These are phyloP conservation scores for Xerocomus amazonicus DNA, from an alignment of 1,284 basidiomycete genomes.

Conservation along the genomic window DNA sequence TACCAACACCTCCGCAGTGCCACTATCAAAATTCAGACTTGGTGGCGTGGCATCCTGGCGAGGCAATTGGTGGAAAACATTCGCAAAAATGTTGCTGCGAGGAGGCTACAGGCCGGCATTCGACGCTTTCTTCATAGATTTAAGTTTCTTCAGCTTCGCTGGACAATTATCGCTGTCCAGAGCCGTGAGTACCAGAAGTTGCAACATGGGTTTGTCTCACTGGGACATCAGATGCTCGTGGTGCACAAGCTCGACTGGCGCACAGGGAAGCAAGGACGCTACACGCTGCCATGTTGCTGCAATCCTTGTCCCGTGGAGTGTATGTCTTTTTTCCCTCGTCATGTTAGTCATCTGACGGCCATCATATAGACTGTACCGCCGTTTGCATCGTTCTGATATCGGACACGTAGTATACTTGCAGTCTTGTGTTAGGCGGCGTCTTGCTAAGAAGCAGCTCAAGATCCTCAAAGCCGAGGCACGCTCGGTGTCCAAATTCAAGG, in stretches of 20 bases:
- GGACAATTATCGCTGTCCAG: conserved; percentile 74
- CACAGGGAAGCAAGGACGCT: conserved; percentile 61
- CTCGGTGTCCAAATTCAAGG: conserved; percentile 97
- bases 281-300: conserved; percentile 73
- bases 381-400: conserved; percentile 62
- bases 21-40: conserved; percentile 87
- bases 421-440: conserved; percentile 86
- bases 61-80: conserved; percentile 68
- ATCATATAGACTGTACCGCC: conserved; percentile 58
- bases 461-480: conserved; percentile 87
- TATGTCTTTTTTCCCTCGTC: conserved; percentile 49
- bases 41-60: conserved; percentile 89
- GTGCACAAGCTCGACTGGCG: conserved; percentile 67
- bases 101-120: conserved; percentile 71
- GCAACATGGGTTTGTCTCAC: conserved; percentile 3
- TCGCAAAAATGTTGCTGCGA: conserved; percentile 72
- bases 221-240: conserved; percentile 67
- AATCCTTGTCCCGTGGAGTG: conserved; percentile 87
- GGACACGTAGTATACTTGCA: conserved; percentile 83
- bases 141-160: conserved; percentile 62
- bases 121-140: conserved; percentile 76
- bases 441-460: conserved; percentile 85
- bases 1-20: conserved; percentile 73
- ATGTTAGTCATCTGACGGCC: conserved; percentile 6
- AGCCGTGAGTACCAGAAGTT: conserved; percentile 62